phyloP scores from a whole-genome alignment of 2,329 filamentous ascomycete genomes.

The Kalmusia sp. region DNA sequence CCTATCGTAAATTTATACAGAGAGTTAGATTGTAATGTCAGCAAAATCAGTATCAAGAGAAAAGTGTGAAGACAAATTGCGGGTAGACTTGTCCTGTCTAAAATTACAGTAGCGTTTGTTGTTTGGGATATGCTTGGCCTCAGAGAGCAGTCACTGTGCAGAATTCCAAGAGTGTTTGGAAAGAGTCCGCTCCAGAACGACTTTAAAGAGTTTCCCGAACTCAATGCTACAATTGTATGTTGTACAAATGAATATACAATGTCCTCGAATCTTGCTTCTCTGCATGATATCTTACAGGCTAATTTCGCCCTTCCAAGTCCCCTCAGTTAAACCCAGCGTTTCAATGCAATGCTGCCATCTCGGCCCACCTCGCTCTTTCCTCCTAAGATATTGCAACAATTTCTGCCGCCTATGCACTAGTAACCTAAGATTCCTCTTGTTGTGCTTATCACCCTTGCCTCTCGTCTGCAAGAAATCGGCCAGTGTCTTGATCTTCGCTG shows the following conservation, averaged over 20 bases:
- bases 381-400: constrained; percentile 83
- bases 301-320: constrained; percentile 92
- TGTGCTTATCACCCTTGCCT: constrained; percentile 87
- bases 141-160: neutral
- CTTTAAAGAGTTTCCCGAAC: neutral
- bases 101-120: too few relatives aligned
- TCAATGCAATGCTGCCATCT: constrained; percentile 87
- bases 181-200: too few relatives aligned
- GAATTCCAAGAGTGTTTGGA: neutral
- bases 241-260: constrained; percentile 16
- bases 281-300: constrained; percentile 60
- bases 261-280: neutral
- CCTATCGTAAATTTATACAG: too few relatives aligned
- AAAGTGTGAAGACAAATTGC: too few relatives aligned
- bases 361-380: constrained; percentile 87
- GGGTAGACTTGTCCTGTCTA: too few relatives aligned
- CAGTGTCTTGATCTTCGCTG: constrained; percentile 87
- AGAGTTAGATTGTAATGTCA: too few relatives aligned
- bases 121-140: too few relatives aligned
- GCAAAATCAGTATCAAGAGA: too few relatives aligned
- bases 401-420: constrained; percentile 91
- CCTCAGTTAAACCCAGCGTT: constrained; percentile 84
- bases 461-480: constrained; percentile 73
- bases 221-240: constrained; percentile 8
- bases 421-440: constrained; percentile 87